These are phyloP conservation scores for Candida vartiovaarae DNA, from an alignment of 805 yeast genomes.

Conservation along the genomic window DNA sequence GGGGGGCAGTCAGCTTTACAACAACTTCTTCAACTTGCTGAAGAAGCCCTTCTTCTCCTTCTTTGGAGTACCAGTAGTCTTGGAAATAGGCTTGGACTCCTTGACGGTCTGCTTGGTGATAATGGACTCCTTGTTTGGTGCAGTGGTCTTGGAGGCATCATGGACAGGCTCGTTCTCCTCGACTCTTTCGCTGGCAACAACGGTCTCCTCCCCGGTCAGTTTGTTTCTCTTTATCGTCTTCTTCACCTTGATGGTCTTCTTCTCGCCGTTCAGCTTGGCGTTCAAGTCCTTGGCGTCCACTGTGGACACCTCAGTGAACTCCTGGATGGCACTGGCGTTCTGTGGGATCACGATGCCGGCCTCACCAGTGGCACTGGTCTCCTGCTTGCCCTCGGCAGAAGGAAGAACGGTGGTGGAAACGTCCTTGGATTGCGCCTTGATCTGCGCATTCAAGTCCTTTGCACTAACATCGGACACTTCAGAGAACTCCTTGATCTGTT, in stretches of 20 bases:
- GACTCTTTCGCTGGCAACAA: slow-evolving; percentile 24
- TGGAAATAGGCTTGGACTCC: not conserved
- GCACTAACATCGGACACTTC: slow-evolving; percentile 43
- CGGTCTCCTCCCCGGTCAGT: slow-evolving; percentile 33
- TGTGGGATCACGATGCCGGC: slow-evolving; percentile 64
- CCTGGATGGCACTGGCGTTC: slow-evolving; percentile 58
- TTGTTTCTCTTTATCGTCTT: slow-evolving; percentile 33
- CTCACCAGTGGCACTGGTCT: slow-evolving; percentile 47
- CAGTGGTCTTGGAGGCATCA: not conserved
- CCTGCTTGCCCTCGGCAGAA: slow-evolving; percentile 33
- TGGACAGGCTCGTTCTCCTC: slow-evolving; percentile 1
- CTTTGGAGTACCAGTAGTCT: slow-evolving; percentile 8
- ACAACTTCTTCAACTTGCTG: slow-evolving; percentile 16
- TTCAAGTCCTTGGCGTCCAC: slow-evolving; percentile 57
- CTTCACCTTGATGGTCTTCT: slow-evolving; percentile 29
- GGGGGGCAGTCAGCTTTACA: not conserved
- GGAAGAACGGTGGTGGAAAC: slow-evolving; percentile 40
- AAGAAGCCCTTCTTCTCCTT: slow-evolving; percentile 20
- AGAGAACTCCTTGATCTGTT: slow-evolving; percentile 49
- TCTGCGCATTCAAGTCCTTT: slow-evolving; percentile 36
- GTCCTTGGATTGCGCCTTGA: slow-evolving; percentile 12
- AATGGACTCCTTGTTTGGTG: not conserved
- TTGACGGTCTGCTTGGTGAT: not conserved
- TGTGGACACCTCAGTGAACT: slow-evolving; percentile 48
- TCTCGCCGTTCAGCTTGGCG: slow-evolving; percentile 28